phyloP scores from a whole-genome alignment of 352 stramenopile species.

The Phytophthora chlamydospora region DNA sequence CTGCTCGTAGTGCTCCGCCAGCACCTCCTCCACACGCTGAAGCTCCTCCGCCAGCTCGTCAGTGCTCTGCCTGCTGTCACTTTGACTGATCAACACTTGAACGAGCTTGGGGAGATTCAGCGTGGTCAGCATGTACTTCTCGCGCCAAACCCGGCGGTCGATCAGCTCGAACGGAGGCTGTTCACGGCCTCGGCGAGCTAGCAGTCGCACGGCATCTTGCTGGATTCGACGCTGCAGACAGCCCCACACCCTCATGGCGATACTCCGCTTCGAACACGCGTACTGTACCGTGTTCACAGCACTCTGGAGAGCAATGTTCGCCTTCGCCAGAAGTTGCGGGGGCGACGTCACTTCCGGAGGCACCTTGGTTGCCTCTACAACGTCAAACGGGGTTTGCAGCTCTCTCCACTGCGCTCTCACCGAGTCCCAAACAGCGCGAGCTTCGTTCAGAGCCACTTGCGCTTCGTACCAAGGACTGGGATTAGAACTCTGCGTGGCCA shows the following conservation, averaged over 20 bases:
- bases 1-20: constrained; percentile 50
- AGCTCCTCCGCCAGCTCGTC: constrained; percentile 42
- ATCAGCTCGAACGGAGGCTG: constrained; percentile 52
- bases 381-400: constrained; percentile 63
- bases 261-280: constrained; percentile 64
- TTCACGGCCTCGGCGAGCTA: constrained; percentile 45
- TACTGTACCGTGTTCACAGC: constrained; percentile 79
- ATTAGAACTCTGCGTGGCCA: not conserved
- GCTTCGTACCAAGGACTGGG: constrained; percentile 68
- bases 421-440: constrained; percentile 48
- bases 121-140: constrained; percentile 71
- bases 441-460: constrained; percentile 49
- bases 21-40: constrained; percentile 40
- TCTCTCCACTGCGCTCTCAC: constrained; percentile 66
- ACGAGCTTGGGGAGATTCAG: constrained; percentile 48
- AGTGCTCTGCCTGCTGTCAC: constrained; percentile 15
- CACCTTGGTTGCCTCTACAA: constrained; percentile 44
- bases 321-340: constrained; percentile 52
- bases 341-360: constrained; percentile 52
- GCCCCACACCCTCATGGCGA: constrained; percentile 52
- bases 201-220: constrained; percentile 57
- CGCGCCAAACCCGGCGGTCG: constrained; percentile 53
- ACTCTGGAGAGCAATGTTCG: constrained; percentile 69
- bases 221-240: constrained; percentile 66
- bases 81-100: constrained; percentile 20